A percentile compares a stretch with the other conserved stretches of the same genome.
Evolutionary conservation across 2,329 filamentous ascomycete genomes (phyloP).

Genomic region (Fonsecaea pedrosoi): DNA sequence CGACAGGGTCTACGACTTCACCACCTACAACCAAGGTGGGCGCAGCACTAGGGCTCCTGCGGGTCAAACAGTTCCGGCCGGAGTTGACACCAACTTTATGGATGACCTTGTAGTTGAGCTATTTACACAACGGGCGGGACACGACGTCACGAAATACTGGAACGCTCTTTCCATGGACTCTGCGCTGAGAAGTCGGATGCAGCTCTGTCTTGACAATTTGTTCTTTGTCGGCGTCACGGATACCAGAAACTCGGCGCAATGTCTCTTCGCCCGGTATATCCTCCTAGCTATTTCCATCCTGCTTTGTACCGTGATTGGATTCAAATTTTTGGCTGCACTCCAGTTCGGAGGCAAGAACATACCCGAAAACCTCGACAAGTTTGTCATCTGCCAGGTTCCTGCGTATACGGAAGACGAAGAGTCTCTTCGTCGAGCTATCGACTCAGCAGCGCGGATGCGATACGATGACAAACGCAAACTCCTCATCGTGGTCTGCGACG

Average conservation of each 20-base stretch:
- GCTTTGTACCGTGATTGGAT: conserved; percentile 79
- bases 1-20: conserved; percentile 84
- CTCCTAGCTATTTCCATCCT: conserved; percentile 83
- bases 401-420: conserved; percentile 99
- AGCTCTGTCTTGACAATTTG: conserved; percentile 85
- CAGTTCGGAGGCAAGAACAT: conserved; percentile 91
- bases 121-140: conserved; percentile 76
- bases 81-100: conserved; percentile 78
- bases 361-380: conserved; percentile 97
- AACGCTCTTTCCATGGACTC: conserved; percentile 68
- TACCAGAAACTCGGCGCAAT: conserved; percentile 83
- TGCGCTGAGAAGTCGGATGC: conserved; percentile 70
- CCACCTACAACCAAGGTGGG: conserved; percentile 78
- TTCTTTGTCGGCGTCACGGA: conserved; percentile 94
- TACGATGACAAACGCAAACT: conserved; percentile 99
- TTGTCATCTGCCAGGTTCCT: conserved; percentile 96
- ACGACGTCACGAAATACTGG: conserved; percentile 86
- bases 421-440: conserved; percentile 92
- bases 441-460: conserved; percentile 91
- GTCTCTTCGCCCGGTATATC: conserved; percentile 88
- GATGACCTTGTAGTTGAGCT: conserved; percentile 73
- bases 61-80: conserved; percentile 57
- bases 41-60: conserved; percentile 66
- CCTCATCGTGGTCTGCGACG: conserved; percentile 89
- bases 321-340: conserved; percentile 96